These are phyloP conservation scores for Spirogloea muscicola DNA, from an alignment of 139 green algal genomes.

Conservation along the genomic window DNA sequence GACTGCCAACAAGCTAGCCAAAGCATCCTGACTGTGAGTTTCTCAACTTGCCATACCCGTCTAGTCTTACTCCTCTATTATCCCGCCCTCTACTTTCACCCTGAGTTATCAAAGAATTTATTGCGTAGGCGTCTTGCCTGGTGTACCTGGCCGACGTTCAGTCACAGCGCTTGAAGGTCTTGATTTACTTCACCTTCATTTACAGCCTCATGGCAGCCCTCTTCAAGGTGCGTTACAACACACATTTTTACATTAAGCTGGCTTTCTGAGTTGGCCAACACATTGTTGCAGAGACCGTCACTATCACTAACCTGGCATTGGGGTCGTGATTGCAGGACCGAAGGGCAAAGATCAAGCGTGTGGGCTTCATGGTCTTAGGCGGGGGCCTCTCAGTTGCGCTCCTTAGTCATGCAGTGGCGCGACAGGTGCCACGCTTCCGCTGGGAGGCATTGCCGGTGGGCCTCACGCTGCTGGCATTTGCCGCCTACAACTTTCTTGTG, in stretches of 20 bases:
- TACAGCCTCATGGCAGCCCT: not conserved
- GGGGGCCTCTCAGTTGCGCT: not conserved
- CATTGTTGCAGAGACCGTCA: too few species aligned
- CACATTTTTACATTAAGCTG: too few species aligned
- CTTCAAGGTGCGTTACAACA: too few species aligned
- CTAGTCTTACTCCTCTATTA: too few species aligned
- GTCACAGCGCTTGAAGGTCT: not conserved
- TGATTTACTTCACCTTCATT: not conserved
- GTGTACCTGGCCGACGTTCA: not conserved
- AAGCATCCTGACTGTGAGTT: too few species aligned
- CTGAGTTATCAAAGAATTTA: too few species aligned
- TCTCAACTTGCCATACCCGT: too few species aligned
- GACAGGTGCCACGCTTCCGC: not conserved
- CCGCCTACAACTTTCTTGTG: constrained; percentile 1
- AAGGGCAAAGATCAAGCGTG: not conserved
- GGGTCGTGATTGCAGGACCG: not conserved
- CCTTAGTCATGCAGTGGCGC: not conserved
- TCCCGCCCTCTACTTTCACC: too few species aligned
- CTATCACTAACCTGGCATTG: too few species aligned
- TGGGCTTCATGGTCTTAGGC: not conserved
- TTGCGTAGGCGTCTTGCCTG: not conserved
- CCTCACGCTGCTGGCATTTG: not conserved
- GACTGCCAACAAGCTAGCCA: too few species aligned
- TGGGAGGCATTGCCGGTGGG: not conserved
- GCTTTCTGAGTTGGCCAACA: too few species aligned